Evolutionary conservation across 495 filamentous ascomycete genomes (phyloP).

Genomic region (Penicillium herquei): DNA sequence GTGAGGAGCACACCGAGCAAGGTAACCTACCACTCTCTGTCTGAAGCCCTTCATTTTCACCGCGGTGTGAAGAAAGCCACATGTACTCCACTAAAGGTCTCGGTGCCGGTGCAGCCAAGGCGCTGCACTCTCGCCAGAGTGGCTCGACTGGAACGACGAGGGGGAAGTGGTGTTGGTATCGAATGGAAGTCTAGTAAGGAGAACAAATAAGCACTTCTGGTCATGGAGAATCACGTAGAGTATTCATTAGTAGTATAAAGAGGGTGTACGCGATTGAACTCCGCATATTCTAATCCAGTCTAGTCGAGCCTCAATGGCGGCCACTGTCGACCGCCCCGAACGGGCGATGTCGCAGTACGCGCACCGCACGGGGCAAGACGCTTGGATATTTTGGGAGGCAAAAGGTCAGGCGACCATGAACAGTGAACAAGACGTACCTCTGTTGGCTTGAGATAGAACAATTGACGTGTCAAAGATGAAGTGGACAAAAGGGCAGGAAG

Average conservation of each 20-base stretch:
- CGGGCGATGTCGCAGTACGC: conserved; percentile 24
- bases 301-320: conserved; percentile 14
- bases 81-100: conserved; percentile 37
- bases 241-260: not conserved
- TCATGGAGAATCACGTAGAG: not conserved
- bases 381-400: conserved; percentile 9
- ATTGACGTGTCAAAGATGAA: conserved; percentile 17
- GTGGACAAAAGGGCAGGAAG: conserved; percentile 12
- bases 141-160: conserved; percentile 25
- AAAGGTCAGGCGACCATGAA: conserved; percentile 5
- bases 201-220: conserved; percentile 28
- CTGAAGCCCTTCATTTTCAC: conserved; percentile 94
- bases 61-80: conserved; percentile 30
- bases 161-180: conserved; percentile 26
- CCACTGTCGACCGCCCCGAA: conserved; percentile 6
- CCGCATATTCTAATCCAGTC: not conserved
- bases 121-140: conserved; percentile 43
- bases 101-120: conserved; percentile 39
- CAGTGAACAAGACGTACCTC: conserved; percentile 20
- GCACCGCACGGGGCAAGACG: conserved; percentile 30
- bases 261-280: not conserved
- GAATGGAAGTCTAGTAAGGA: conserved; percentile 30
- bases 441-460: conserved; percentile 12
- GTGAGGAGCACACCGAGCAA: conserved; percentile 13
- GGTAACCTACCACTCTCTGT: conserved; percentile 87